Percentiles rank a stretch among this genome's conserved stretches.
These are phyloP conservation scores for Dorcoceras hygrometricum DNA, from an alignment of 257 asterid genomes.

Conservation along the genomic window DNA sequence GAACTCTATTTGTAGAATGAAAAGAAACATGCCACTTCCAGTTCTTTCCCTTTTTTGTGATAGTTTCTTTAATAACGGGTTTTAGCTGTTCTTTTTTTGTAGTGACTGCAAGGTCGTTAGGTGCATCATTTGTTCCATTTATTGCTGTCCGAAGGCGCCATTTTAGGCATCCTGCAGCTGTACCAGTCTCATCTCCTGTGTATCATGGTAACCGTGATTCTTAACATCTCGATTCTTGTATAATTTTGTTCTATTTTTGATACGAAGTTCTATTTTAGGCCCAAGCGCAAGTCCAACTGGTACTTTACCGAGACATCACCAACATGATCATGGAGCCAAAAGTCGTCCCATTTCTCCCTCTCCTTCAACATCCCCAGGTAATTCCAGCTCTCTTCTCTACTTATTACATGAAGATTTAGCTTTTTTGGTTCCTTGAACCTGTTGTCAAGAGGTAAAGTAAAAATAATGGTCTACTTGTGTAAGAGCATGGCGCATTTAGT, in stretches of 20 bases:
- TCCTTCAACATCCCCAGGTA: slow-evolving; percentile 71
- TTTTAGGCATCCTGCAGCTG: slow-evolving; percentile 41
- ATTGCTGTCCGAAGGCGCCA: slow-evolving; percentile 34
- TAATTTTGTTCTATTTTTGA: slow-evolving; percentile 23
- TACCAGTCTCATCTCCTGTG: slow-evolving; percentile 56
- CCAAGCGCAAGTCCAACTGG: slow-evolving; percentile 47
- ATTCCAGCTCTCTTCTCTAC: slow-evolving; percentile 16
- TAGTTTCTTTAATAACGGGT: background rate
- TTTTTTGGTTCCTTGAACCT: background rate
- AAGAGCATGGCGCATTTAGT: slow-evolving; percentile 1
- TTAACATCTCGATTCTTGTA: slow-evolving; percentile 9
- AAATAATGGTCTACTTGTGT: background rate
- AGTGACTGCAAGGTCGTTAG: slow-evolving; percentile 43
- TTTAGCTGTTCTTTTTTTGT: slow-evolving; percentile 28
- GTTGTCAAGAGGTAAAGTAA: slow-evolving; percentile 3
- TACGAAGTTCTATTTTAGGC: slow-evolving; percentile 39
- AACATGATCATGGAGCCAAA: slow-evolving; percentile 41
- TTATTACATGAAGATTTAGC: background rate
- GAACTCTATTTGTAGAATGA: slow-evolving; percentile 15
- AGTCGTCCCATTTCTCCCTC: slow-evolving; percentile 62
- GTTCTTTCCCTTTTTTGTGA: background rate
- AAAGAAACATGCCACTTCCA: slow-evolving; percentile 1
- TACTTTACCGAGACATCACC: slow-evolving; percentile 41
- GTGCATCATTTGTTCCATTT: slow-evolving; percentile 42
- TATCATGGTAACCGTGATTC: slow-evolving; percentile 49